phyloP scores from a whole-genome alignment of 768 basidiomycete genomes.

The Phlebiopsis gigantea region DNA sequence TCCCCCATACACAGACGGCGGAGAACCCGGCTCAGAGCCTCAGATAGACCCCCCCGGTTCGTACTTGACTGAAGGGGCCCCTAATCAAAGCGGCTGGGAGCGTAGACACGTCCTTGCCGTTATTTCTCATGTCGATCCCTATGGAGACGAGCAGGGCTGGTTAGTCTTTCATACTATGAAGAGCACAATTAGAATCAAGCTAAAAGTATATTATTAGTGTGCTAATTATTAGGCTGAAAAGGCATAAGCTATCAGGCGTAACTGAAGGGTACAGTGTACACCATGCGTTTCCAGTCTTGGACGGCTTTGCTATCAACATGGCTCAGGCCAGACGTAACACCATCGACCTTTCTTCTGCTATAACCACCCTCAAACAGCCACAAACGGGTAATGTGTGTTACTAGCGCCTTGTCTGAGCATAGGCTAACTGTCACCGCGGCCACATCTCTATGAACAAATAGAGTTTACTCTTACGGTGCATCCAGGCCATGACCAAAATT shows the following conservation, averaged over 20 bases:
- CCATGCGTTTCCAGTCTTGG: constrained; percentile 52
- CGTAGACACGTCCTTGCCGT: constrained; percentile 8
- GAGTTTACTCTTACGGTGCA: constrained; percentile 53
- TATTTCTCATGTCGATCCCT: constrained; percentile 8
- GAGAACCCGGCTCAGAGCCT: not conserved
- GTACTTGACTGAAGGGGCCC: no score
- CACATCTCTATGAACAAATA: constrained; percentile 17
- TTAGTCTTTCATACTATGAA: not conserved
- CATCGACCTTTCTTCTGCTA: constrained; percentile 27
- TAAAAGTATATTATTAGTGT: constrained; percentile 29
- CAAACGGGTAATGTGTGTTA: constrained; percentile 35
- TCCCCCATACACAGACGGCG: not conserved
- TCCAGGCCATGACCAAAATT: constrained; percentile 32
- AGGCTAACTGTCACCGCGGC: not conserved
- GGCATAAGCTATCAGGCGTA: constrained; percentile 22
- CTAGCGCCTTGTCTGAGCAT: not conserved
- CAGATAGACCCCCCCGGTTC: no score
- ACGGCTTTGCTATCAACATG: constrained; percentile 48
- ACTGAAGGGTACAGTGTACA: constrained; percentile 45
- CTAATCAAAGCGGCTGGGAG: no score
- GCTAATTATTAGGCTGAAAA: constrained; percentile 41
- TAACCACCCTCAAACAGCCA: constrained; percentile 28
- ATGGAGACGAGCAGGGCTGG: constrained; percentile 16
- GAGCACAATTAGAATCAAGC: not conserved
- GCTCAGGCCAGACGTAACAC: constrained; percentile 45